Evolutionary conservation across 2,329 filamentous ascomycete genomes (phyloP), one percentile per base, ranked within the genome.

Genomic region (Colletotrichum incanum): DNA sequence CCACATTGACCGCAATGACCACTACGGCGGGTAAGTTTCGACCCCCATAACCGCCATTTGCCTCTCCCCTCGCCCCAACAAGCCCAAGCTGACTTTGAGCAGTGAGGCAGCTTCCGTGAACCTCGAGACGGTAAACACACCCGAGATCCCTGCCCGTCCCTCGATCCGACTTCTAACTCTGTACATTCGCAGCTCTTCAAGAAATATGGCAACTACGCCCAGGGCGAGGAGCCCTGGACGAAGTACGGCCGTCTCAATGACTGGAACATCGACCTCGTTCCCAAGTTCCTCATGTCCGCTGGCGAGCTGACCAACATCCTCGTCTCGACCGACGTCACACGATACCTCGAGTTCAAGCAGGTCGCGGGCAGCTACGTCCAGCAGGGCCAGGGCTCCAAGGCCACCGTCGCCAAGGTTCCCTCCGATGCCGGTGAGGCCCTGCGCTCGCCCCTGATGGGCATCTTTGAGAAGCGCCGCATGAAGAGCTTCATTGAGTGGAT

Each of bases 211-310:
- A 96, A 96, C 87, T 94, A 91, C 81, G 82, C 86, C 72, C 82
- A 89, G 74, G 94, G 93, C 77, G 92, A 95, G 80, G 94, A 98
- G 88, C 95, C 96, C 76, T 98, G 96, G 96, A 96, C 97, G 88
- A 95, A 98, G 85, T 98, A 98, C 83, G 96, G 96, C 78, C 93
- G 96, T 73, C 88, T 92, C 82, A 98, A 98, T 86, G 96, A 98
- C 89, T 99, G 96, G 96, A 98, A 98, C 88, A 97, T 99, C 84
- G 97, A 99, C 82, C 90, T 99, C 74, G 95, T 99, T 60, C 96
- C 96, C 77, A 99, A 99, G 89, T 92, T 99, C 80, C 91, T 99
- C 83, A 98, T 99, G 95, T 95, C 96, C 73, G 98, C 97, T 75
- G 96, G 96, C 84, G 96, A 99, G 86, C 89, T 99, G 81, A 98